Evolutionary conservation across 2,329 filamentous ascomycete species (phyloP).

Genomic region (Mycocentrospora acerina): DNA sequence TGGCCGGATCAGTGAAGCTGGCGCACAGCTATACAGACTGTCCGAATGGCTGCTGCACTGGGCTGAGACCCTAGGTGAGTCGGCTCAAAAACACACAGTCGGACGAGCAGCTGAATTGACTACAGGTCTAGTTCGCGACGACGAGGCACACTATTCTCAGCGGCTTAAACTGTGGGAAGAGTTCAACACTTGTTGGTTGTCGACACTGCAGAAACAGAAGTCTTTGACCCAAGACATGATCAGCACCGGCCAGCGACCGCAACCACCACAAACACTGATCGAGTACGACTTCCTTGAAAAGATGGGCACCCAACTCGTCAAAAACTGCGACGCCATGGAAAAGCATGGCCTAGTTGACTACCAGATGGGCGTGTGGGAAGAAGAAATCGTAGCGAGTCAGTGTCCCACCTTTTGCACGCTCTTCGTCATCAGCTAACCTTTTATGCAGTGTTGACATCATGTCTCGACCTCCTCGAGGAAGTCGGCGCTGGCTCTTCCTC

Average conservation of each 20-base stretch:
- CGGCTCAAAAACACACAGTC: slow-evolving; percentile 15
- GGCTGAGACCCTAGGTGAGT: slow-evolving; percentile 66
- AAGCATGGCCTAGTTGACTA: slow-evolving; percentile 95
- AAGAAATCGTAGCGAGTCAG: slow-evolving; percentile 82
- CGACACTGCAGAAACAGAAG: slow-evolving; percentile 79
- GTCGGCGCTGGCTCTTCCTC: slow-evolving; percentile 33
- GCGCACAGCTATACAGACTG: slow-evolving; percentile 59
- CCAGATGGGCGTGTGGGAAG: slow-evolving; percentile 94
- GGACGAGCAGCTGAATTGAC: slow-evolving; percentile 46
- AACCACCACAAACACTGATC: slow-evolving; percentile 65
- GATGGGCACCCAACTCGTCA: slow-evolving; percentile 79
- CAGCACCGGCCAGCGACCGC: slow-evolving; percentile 58
- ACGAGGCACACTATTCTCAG: slow-evolving; percentile 71
- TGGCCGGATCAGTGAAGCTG: slow-evolving; percentile 62
- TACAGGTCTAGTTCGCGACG: slow-evolving; percentile 80
- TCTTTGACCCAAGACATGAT: slow-evolving; percentile 66
- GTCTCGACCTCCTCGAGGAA: slow-evolving; percentile 56
- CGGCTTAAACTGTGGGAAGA: slow-evolving; percentile 87
- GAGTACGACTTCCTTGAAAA: slow-evolving; percentile 68
- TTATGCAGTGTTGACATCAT: slow-evolving; percentile 53
- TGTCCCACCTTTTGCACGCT: slow-evolving; percentile 17
- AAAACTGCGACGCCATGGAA: slow-evolving; percentile 83
- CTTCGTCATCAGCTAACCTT: slow-evolving; percentile 9
- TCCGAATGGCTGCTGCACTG: slow-evolving; percentile 68
- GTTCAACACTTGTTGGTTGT: slow-evolving; percentile 91